Evolutionary conservation across 257 asterid species (phyloP).

Genomic region (Rhazya stricta): DNA sequence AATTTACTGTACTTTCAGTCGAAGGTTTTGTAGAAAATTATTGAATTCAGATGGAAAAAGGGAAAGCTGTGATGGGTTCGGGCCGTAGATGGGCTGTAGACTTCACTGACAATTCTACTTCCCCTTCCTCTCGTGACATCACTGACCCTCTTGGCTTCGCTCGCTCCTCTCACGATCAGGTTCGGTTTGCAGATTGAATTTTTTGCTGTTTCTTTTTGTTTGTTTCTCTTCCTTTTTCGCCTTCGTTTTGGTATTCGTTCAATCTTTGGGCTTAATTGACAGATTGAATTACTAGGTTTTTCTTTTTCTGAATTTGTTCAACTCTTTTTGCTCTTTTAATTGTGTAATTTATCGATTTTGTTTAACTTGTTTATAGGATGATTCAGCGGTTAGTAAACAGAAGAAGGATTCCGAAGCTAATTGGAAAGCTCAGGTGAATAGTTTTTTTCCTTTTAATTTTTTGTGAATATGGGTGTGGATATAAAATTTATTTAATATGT

Average conservation of each 20-base stretch:
- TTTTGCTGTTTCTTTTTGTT: not conserved
- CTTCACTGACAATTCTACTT: conserved; percentile 66
- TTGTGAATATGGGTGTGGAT: too few relatives aligned
- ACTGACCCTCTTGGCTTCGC: conserved; percentile 86
- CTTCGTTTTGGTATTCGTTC: not conserved
- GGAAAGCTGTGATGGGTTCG: conserved; percentile 66
- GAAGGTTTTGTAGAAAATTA: too few relatives aligned
- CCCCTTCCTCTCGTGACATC: conserved; percentile 74
- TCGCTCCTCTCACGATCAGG: conserved; percentile 89
- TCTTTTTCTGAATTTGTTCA: not conserved
- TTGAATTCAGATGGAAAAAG: conserved; percentile 56
- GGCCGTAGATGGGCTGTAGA: conserved; percentile 94
- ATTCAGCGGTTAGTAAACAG: conserved; percentile 65
- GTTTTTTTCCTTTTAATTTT: not conserved
- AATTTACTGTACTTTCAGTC: too few relatives aligned
- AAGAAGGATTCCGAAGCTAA: conserved; percentile 92
- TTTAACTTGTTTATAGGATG: conserved; percentile 47
- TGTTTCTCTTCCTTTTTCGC: too few relatives aligned
- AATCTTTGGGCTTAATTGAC: not conserved
- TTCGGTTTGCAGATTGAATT: conserved; percentile 9
- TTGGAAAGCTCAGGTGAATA: conserved; percentile 72
- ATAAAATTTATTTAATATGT: too few relatives aligned
- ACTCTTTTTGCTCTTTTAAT: conserved; percentile 1
- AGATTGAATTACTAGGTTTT: not conserved
- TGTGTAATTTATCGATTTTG: not conserved